Percentiles rank a stretch among this genome's conserved stretches.
Evolutionary conservation across 2,329 filamentous ascomycete genomes (phyloP).

Genomic region (Sporothrix luriei): DNA sequence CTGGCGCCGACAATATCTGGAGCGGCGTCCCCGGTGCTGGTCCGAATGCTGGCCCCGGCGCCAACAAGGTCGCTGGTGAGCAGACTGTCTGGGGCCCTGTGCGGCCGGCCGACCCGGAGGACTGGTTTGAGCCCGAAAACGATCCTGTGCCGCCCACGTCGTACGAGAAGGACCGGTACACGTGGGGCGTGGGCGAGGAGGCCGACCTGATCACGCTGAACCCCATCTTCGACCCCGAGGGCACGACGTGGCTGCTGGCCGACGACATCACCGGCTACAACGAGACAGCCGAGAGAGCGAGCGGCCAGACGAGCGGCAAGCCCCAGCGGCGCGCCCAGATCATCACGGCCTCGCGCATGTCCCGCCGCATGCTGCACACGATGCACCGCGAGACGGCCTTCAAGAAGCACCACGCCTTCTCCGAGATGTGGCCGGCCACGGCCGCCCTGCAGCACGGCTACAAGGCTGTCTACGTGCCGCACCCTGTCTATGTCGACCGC

Average conservation of each 20-base stretch:
- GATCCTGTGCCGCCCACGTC: constrained; percentile 71
- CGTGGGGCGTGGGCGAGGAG: constrained; percentile 87
- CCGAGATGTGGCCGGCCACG: constrained; percentile 94
- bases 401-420: constrained; percentile 86
- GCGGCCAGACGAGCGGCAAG: constrained; percentile 53
- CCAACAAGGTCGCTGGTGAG: constrained; percentile 46
- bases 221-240: constrained; percentile 86
- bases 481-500: constrained; percentile 85
- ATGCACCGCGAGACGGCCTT: constrained; percentile 91
- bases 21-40: constrained; percentile 53
- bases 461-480: constrained; percentile 89
- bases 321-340: constrained; percentile 80
- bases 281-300: constrained; percentile 46
- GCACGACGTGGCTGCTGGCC: constrained; percentile 79
- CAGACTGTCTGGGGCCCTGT: constrained; percentile 82
- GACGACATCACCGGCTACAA: constrained; percentile 88
- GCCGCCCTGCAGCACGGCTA: constrained; percentile 87
- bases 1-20: constrained; percentile 69
- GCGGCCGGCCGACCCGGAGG: constrained; percentile 65
- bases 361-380: constrained; percentile 72
- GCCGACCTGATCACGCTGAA: constrained; percentile 91
- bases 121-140: constrained; percentile 72
- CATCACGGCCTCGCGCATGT: constrained; percentile 84
- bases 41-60: constrained; percentile 38
- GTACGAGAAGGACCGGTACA: constrained; percentile 77